Evolutionary conservation across 345 rosid genomes (phyloP), one percentile per base, ranked within the genome.

Genomic region (Reutealis trisperma): DNA sequence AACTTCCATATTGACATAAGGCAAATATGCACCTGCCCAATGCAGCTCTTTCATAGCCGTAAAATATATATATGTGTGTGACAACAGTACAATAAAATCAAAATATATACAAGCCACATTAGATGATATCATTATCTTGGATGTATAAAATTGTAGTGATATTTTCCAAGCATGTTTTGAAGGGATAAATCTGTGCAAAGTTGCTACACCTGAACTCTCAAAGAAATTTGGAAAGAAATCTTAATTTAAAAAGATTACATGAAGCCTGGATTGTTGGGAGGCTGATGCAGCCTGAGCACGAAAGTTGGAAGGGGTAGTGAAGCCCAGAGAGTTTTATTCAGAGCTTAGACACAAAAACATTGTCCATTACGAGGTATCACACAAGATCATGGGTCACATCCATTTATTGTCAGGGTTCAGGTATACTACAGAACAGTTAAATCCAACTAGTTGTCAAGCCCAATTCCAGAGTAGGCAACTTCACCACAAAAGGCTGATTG

Each of bases 1-100:
- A 59, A 74, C 67, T 70, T 58, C 69, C 25, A 13, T 37, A 62
- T 72, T 51, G 51, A 62, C 4, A 75, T 16, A 24, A 21, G 22
- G 44, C 27, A 11, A 75, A 57, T 54, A 55, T 11, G 49, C 27
- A 14, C 34, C 34, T 37, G 8, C 34, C 34, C 49, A 32, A 54
- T 47, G 22, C 27, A 57, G 30, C 32, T 25, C 52, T 22, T 18
- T 49, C 25, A n/a, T 52, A 22, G 51, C 16, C n/a, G 60, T 21
- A 69, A 27, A 67, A 67, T n/a, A n/a, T n/a, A n/a, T n/a, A n/a
- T n/a, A 44, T 61, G 11, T 13, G 47, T 45, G 27, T 37, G 21
- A 63, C n/a, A 52, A 42, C 41, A 22, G 37, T 21, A 45, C 24
- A 61, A 60, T 8, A 30, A 2, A 67, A 45, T 8, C 13, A 61